These are phyloP conservation scores for Fusarium sp. DNA, from an alignment of 2,329 filamentous ascomycete species.

Conservation along the genomic window DNA sequence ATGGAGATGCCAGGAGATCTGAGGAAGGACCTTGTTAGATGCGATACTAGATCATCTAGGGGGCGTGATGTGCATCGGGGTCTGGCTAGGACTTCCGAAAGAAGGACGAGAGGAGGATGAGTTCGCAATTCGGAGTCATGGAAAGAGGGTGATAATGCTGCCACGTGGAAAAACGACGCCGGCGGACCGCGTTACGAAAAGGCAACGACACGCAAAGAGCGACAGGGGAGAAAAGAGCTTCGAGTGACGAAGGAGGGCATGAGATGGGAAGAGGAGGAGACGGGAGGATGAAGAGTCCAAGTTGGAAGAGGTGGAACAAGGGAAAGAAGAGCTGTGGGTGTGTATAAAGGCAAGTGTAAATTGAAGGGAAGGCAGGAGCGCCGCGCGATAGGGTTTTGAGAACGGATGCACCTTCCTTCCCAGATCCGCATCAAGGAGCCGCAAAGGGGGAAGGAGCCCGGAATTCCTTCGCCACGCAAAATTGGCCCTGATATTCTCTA, in stretches of 20 bases:
- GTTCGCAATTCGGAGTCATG: constrained; percentile 24
- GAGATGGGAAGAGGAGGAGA: constrained; percentile 19
- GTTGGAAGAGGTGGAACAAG: neutral
- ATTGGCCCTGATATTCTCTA: neutral
- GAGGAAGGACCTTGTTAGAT: constrained; percentile 53
- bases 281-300: neutral
- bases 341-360: neutral
- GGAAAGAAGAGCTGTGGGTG: neutral
- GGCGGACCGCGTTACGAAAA: constrained; percentile 15
- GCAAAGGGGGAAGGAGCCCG: constrained; percentile 2
- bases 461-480: neutral
- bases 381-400: constrained; percentile 2
- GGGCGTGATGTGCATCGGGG: constrained; percentile 18
- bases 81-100: constrained; percentile 13
- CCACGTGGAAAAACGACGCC: constrained; percentile 9
- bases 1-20: constrained; percentile 38
- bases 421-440: constrained; percentile 1
- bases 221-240: constrained; percentile 17
- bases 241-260: constrained; percentile 20
- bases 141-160: constrained; percentile 9
- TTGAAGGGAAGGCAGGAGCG: constrained; percentile 6
- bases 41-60: constrained; percentile 31
- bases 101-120: constrained; percentile 13
- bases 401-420: constrained; percentile 23
- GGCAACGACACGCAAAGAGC: constrained; percentile 29